Base-by-base conservation (phyloP, 352 stramenopile genomes). In the Globisporangium rhizosaccharum region DNA sequence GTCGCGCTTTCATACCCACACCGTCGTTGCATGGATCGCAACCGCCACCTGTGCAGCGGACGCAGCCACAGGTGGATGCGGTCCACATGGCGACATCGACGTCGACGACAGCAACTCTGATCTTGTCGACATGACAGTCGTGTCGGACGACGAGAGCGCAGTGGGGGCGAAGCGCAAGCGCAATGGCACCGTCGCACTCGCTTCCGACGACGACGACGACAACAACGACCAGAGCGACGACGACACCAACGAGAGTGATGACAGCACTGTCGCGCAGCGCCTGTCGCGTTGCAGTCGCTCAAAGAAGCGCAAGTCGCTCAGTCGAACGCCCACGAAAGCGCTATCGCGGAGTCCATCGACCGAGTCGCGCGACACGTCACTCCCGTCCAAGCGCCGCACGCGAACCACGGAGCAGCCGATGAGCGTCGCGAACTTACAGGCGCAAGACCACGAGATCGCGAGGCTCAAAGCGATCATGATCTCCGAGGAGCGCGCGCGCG, bases 381-480 rank as follows among this genome's bases (percentile, higher is more conserved):
- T 58, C 39, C n/a, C 36, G 25, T 51, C 0, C 25, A 30, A 50
- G 41, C 56, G 56, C 3, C 48, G 56, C 18, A 26, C 20, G 30
- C 50, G 37, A 14, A 28, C 25, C 18, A 53, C 26, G 4, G 67
- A 73, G 51, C 63, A 71, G 59, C 68, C 64, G 46, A 73, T 85
- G 39, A 60, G 73, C 20, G 85, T 76, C 59, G 62, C 68, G 7
- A 70, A 86, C 36, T 65, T 84, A 9, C 76, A 85, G 69, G 80
- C 77, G 33, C 70, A 87, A 53, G 68, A 83, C 55, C 70, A 63
- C 39, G 75, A 81, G 53, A 86, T 88, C 33, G 66, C 68, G 55
- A 66, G 67, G 26, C 55, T 85, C 28, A 71, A 69, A 41, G 65
- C 62, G 26, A n/a, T n/a, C 51, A 56, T 56, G 51, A 65, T 73